phyloP scores from a whole-genome alignment of 2,329 filamentous ascomycete genomes.

The Orbilia ellipsospora region DNA sequence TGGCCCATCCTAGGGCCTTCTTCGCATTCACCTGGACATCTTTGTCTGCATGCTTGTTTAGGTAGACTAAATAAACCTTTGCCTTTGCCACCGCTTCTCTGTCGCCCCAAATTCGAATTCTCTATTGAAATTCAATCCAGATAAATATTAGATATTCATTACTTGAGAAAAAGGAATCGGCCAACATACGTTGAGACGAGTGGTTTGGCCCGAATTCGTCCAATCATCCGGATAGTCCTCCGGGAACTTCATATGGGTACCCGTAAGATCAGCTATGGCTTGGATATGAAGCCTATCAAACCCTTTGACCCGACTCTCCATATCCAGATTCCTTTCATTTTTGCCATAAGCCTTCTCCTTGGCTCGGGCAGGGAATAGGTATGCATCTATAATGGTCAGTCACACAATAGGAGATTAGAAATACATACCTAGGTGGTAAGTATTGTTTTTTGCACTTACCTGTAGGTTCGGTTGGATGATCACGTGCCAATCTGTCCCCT shows the following conservation, averaged over 20 bases:
- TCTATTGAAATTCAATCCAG: slow-evolving; percentile 21
- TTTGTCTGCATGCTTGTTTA: slow-evolving; percentile 56
- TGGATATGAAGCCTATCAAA: slow-evolving; percentile 39
- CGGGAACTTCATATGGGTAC: slow-evolving; percentile 50
- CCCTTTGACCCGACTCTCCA: slow-evolving; percentile 37
- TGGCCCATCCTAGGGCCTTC: slow-evolving; percentile 54
- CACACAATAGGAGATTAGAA: too few species aligned
- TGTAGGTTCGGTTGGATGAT: slow-evolving; percentile 23
- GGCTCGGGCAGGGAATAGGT: slow-evolving; percentile 34
- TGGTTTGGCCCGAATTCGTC: neutral
- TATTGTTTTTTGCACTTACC: slow-evolving; percentile 5
- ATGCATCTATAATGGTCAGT: slow-evolving; percentile 20
- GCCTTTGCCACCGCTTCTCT: slow-evolving; percentile 55
- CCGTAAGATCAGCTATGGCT: slow-evolving; percentile 43
- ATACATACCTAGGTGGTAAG: too few species aligned
- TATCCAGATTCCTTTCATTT: slow-evolving; percentile 24
- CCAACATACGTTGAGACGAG: slow-evolving; percentile 18
- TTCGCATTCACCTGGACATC: slow-evolving; percentile 48
- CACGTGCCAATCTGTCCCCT: slow-evolving; percentile 31
- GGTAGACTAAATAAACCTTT: slow-evolving; percentile 56
- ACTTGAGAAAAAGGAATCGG: neutral
- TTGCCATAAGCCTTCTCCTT: slow-evolving; percentile 11
- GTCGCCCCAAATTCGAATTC: slow-evolving; percentile 57
- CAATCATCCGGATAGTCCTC: slow-evolving; percentile 40
- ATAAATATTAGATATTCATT: too few species aligned